Conservation (phyloP, 1,139 yeast genomes). For the Taphrina deformans region DNA sequence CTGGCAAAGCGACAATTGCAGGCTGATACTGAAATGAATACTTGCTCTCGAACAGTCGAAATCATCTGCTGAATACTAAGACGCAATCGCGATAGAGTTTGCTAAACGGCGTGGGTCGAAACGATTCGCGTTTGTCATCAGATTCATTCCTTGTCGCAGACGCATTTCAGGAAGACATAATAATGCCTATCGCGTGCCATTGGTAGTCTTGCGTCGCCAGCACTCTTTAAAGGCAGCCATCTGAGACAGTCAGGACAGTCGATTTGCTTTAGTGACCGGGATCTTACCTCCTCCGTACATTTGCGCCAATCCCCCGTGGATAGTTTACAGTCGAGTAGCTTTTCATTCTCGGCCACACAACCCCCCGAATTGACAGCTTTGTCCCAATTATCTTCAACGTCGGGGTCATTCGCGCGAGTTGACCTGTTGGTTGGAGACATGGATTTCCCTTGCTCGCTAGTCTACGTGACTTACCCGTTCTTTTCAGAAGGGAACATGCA, state of each 20-base stretch:
- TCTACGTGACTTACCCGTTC: too few species aligned
- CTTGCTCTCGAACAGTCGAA: too few species aligned
- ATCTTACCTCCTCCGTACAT: slow-evolving; percentile 15
- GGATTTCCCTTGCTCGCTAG: neutral
- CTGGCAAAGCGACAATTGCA: too few species aligned
- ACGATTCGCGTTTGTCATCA: too few species aligned
- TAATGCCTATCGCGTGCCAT: neutral
- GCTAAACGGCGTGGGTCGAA: too few species aligned
- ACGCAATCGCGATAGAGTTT: too few species aligned
- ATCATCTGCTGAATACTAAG: too few species aligned
- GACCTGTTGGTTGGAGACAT: neutral
- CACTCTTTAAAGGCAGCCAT: slow-evolving; percentile 28
- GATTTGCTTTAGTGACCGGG: neutral
- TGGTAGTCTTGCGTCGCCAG: slow-evolving; percentile 12
- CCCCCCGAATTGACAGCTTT: slow-evolving; percentile 24
- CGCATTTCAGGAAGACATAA: too few species aligned
- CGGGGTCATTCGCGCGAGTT: neutral
- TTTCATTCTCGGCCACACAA: slow-evolving; percentile 24
- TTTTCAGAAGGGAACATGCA: too few species aligned
- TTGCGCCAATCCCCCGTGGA: slow-evolving; percentile 27
- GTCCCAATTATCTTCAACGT: slow-evolving; percentile 28
- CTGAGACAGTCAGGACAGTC: neutral
- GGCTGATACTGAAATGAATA: too few species aligned
- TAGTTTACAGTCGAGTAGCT: slow-evolving; percentile 10
- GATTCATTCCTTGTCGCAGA: too few species aligned